phyloP scores from a whole-genome alignment of 1,139 yeast genomes.

The Diutina neorugosa region DNA sequence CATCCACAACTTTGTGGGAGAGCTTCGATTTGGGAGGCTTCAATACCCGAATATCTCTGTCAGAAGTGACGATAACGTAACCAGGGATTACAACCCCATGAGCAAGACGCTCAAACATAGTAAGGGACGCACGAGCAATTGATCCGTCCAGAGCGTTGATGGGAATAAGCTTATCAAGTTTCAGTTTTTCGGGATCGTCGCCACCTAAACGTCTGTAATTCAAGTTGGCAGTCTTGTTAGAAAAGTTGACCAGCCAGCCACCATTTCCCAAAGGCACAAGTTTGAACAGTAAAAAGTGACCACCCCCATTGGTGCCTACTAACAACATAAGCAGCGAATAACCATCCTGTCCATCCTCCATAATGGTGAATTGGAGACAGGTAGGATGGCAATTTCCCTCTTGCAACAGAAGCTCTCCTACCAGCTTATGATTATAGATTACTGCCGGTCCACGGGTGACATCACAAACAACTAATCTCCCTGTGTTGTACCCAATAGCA shows the following conservation, averaged over 20 bases:
- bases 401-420: slow-evolving; percentile 28
- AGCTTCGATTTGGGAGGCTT: slow-evolving; percentile 48
- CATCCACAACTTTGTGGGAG: slow-evolving; percentile 54
- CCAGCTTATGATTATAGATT: slow-evolving; percentile 40
- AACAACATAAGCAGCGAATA: slow-evolving; percentile 62
- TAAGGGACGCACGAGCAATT: slow-evolving; percentile 52
- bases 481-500: slow-evolving; percentile 70
- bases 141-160: slow-evolving; percentile 46
- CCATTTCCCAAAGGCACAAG: slow-evolving; percentile 60
- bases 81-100: slow-evolving; percentile 57
- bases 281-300: slow-evolving; percentile 50
- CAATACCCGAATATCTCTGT: slow-evolving; percentile 52
- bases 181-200: slow-evolving; percentile 5
- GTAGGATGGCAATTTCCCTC: slow-evolving; percentile 35
- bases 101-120: slow-evolving; percentile 46
- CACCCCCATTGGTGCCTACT: slow-evolving; percentile 77
- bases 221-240: slow-evolving; percentile 34
- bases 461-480: slow-evolving; percentile 66
- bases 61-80: slow-evolving; percentile 44
- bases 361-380: slow-evolving; percentile 57
- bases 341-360: slow-evolving; percentile 53
- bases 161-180: slow-evolving; percentile 45
- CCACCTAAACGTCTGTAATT: slow-evolving; percentile 14
- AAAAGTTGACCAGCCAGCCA: slow-evolving; percentile 49
- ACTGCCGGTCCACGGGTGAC: slow-evolving; percentile 72